phyloP scores from a whole-genome alignment of 2,329 filamentous ascomycete genomes.

The Venturia pyrina region DNA sequence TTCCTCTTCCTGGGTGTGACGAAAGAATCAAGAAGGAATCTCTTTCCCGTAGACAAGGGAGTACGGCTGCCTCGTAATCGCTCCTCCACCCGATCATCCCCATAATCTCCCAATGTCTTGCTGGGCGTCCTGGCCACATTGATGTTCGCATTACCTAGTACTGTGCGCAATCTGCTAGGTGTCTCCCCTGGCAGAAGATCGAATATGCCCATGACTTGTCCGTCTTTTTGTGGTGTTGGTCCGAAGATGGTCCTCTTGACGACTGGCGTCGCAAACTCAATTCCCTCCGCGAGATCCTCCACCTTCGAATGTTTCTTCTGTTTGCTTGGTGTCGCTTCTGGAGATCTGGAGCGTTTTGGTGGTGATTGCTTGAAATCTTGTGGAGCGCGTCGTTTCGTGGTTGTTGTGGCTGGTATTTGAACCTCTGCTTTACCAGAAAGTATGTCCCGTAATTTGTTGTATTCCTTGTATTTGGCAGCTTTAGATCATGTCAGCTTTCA shows the following conservation, averaged over 20 bases:
- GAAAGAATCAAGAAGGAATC: constrained; percentile 52
- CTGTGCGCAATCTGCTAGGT: constrained; percentile 26
- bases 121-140: constrained; percentile 31
- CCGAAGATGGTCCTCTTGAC: constrained; percentile 50
- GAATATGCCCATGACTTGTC: constrained; percentile 66
- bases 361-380: constrained; percentile 20
- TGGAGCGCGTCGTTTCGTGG: constrained; percentile 2
- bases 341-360: constrained; percentile 17
- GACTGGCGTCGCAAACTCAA: constrained; percentile 40
- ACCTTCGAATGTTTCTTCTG: constrained; percentile 17
- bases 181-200: constrained; percentile 54
- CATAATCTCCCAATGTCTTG: constrained; percentile 18
- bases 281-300: constrained; percentile 34
- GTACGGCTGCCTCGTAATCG: constrained; percentile 26
- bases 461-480: constrained; percentile 70
- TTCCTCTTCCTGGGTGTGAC: constrained; percentile 49
- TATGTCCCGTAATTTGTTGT: constrained; percentile 49
- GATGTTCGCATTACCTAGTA: constrained; percentile 21
- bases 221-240: constrained; percentile 72
- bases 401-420: not conserved
- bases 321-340: constrained; percentile 22
- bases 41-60: constrained; percentile 47
- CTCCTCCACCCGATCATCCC: constrained; percentile 22
- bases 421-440: constrained; percentile 5
- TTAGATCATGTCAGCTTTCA: constrained; percentile 16